phyloP scores from a whole-genome alignment of 1,284 basidiomycete genomes.

The Cryptococcus hybrid region DNA sequence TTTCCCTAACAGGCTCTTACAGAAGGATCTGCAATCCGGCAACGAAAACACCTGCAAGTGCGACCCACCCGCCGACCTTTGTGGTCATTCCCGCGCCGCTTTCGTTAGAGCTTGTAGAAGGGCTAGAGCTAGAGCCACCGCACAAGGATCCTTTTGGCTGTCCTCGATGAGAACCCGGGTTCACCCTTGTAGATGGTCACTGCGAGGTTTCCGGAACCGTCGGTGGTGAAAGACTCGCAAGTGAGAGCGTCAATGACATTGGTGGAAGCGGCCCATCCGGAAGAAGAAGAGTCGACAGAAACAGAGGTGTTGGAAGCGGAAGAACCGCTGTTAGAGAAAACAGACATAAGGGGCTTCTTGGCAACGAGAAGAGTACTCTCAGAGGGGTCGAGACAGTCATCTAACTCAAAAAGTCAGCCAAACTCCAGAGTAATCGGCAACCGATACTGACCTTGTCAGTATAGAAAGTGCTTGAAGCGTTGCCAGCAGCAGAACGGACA shows the following conservation, averaged over 20 bases:
- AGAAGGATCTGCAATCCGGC: slow-evolving; percentile 6
- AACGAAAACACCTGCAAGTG: neutral
- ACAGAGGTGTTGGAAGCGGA: slow-evolving; percentile 18
- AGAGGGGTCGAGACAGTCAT: slow-evolving; percentile 50
- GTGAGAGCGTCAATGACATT: slow-evolving; percentile 33
- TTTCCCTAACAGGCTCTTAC: neutral
- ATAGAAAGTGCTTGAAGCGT: slow-evolving; percentile 54
- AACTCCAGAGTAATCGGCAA: neutral
- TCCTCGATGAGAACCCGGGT: slow-evolving; percentile 41
- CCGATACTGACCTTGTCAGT: slow-evolving; percentile 49
- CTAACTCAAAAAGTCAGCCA: slow-evolving; percentile 36
- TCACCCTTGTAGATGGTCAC: slow-evolving; percentile 28
- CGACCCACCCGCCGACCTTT: neutral
- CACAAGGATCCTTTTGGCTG: slow-evolving; percentile 60
- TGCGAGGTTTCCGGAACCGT: slow-evolving; percentile 27
- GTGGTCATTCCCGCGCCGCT: neutral
- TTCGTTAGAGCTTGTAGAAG: neutral
- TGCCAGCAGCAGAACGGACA: slow-evolving; percentile 59
- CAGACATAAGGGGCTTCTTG: slow-evolving; percentile 64
- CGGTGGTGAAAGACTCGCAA: slow-evolving; percentile 32
- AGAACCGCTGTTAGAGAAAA: slow-evolving; percentile 59
- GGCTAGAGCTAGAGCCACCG: slow-evolving; percentile 50
- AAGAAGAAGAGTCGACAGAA: slow-evolving; percentile 22
- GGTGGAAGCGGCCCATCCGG: slow-evolving; percentile 23
- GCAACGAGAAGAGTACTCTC: slow-evolving; percentile 58